Base-by-base conservation (phyloP, 345 rosid species). In the Kernera saxatilis region DNA sequence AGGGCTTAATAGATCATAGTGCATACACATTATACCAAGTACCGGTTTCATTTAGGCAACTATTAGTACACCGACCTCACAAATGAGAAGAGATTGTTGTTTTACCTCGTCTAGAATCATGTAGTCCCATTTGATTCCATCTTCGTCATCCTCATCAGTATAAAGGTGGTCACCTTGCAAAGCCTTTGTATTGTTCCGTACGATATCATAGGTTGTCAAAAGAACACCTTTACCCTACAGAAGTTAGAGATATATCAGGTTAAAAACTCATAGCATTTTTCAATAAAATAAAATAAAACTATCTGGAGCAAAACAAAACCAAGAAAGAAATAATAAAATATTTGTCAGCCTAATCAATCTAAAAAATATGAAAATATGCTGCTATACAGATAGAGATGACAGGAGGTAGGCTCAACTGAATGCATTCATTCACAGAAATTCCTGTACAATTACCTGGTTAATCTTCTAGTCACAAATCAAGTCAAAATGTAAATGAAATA, bases 71-170 rank as follows among this genome's bases (percentile, higher is more conserved):
- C 48, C 56, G 25, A 63, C 52, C 25, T 59, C 23, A 6, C 41
- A 69, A 44, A 55, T 46, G 39, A 64, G 14, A 51, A 30, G 8
- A 41, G n/a, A 55, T 76, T 52, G 40, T 22, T 45, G 21, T 69
- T 40, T 30, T 79, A 94, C 99, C 99, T 94, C 99, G 52, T 94
- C 99, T 21, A 94, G 96, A 72, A 94, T 87, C 95, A 94, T 88
- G 78, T 94, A 94, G 78, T 94, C 98, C 99, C 99, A 91, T 58
- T 73, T 60, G 72, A 77, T 55, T 52, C 78, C 82, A 71, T 91
- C 88, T 26, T 85, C 96, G 40, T 62, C 66, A 14, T 78, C 82
- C 40, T 88, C 92, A 53, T 85, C 88, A 45, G 27, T 14, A 64
- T 62, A 74, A 68, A 80, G 79, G 72, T 15, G 23, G 61, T 64